Evolutionary conservation across 306 rosid species (phyloP).

Genomic region (Chamaecrista fasciculata): DNA sequence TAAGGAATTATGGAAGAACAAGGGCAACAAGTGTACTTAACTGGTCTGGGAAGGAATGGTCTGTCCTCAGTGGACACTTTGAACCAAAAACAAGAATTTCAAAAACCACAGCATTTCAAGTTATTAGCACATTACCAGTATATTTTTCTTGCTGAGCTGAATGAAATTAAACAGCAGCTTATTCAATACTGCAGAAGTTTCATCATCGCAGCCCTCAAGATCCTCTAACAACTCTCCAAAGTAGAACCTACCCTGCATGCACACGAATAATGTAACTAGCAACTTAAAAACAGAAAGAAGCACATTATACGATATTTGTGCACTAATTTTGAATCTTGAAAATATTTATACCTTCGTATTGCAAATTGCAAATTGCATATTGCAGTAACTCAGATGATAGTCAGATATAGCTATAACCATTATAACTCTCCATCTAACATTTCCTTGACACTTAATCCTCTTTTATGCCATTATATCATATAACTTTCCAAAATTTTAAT

Average conservation of each 20-base stretch:
- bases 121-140: slow-evolving; percentile 16
- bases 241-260: slow-evolving; percentile 91
- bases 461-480: background rate
- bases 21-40: slow-evolving; percentile 2
- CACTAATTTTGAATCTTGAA: slow-evolving; percentile 17
- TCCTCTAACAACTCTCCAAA: slow-evolving; percentile 78
- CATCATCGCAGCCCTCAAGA: slow-evolving; percentile 69
- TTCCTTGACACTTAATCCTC: background rate
- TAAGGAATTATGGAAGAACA: background rate
- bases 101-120: background rate
- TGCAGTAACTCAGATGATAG: background rate
- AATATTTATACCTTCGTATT: background rate
- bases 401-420: background rate
- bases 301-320: slow-evolving; percentile 3
- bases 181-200: slow-evolving; percentile 61
- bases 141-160: slow-evolving; percentile 8
- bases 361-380: background rate
- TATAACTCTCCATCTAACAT: background rate
- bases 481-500: background rate
- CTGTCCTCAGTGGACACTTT: slow-evolving; percentile 4
- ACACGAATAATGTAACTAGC: slow-evolving; percentile 21
- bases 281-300: slow-evolving; percentile 27
- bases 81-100: too few relatives aligned
- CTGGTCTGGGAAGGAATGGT: background rate
- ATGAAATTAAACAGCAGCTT: background rate